Percentiles rank a stretch among this genome's conserved stretches.
Conservation (phyloP, 2,329 filamentous ascomycete genomes). For the Uncinocarpus reesii region DNA sequence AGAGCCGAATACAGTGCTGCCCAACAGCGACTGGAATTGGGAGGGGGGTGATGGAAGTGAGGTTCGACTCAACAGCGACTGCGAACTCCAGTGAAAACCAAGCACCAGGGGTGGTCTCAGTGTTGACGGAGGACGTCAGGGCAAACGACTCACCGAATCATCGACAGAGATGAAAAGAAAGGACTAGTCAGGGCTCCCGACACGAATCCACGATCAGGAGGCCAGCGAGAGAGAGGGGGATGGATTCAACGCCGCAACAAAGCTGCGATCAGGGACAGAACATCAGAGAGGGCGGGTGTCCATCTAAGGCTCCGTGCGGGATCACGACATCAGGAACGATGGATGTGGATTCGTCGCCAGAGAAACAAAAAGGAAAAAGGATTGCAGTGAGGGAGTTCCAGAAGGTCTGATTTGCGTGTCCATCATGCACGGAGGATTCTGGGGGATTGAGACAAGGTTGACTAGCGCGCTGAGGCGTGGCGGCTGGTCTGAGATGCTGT, state of each 20-base stretch:
- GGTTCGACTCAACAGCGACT: background rate
- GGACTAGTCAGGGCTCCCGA: background rate
- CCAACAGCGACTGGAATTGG: background rate
- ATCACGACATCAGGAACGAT: no score
- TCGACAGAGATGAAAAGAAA: background rate
- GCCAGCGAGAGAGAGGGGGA: background rate
- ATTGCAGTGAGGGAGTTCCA: no score
- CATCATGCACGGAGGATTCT: constrained; percentile 2
- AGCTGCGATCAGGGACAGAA: background rate
- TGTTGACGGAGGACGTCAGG: background rate
- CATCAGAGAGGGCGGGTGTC: no score
- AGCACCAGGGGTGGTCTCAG: background rate
- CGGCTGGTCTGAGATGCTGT: constrained; percentile 1
- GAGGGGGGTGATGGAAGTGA: background rate
- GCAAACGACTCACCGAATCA: background rate
- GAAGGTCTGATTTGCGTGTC: constrained; percentile 2
- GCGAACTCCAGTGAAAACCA: background rate
- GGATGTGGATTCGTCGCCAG: no score
- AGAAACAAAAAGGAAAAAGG: background rate
- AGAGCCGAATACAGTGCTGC: background rate
- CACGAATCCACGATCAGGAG: background rate
- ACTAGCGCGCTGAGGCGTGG: constrained; percentile 7
- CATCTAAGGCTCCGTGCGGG: no score
- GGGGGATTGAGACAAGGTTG: constrained; percentile 9
- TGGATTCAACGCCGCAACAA: background rate